phyloP scores from a whole-genome alignment of 352 stramenopile genomes.

The Globisporangium megalacanthum region DNA sequence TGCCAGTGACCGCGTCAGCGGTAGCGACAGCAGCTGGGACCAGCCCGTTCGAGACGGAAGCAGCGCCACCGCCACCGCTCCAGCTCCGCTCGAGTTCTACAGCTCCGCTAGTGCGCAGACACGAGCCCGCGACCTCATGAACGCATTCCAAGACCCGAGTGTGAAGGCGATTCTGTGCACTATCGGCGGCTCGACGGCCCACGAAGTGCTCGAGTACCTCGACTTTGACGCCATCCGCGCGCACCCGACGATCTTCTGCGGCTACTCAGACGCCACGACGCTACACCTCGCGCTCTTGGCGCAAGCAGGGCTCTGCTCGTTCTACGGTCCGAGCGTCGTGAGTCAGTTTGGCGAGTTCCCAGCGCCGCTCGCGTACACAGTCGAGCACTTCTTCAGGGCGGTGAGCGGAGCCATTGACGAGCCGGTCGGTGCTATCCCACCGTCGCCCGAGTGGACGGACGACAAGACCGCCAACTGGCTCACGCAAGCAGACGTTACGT shows the following conservation, averaged over 20 bases:
- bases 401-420: conserved; percentile 8
- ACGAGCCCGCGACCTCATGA: conserved; percentile 43
- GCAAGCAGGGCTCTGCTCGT: conserved; percentile 36
- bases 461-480: conserved; percentile 66
- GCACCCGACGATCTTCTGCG: conserved; percentile 50
- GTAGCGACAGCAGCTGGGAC: too few relatives aligned
- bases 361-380: conserved; percentile 35
- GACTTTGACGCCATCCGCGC: conserved; percentile 40
- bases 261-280: conserved; percentile 61
- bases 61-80: neutral
- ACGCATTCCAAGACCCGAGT: conserved; percentile 33
- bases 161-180: conserved; percentile 47
- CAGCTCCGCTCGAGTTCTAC: conserved; percentile 17
- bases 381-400: conserved; percentile 31
- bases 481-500: conserved; percentile 30
- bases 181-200: conserved; percentile 51
- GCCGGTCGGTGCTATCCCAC: conserved; percentile 23
- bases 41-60: neutral
- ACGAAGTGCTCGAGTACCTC: conserved; percentile 57
- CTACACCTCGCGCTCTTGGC: conserved; percentile 48
- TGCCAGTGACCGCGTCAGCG: too few relatives aligned
- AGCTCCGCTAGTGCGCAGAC: conserved; percentile 40
- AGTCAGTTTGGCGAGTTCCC: conserved; percentile 61
- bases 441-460: conserved; percentile 49
- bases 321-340: conserved; percentile 55